These are phyloP conservation scores for Auriscalpium orientale DNA, from an alignment of 768 basidiomycete species.

Conservation along the genomic window DNA sequence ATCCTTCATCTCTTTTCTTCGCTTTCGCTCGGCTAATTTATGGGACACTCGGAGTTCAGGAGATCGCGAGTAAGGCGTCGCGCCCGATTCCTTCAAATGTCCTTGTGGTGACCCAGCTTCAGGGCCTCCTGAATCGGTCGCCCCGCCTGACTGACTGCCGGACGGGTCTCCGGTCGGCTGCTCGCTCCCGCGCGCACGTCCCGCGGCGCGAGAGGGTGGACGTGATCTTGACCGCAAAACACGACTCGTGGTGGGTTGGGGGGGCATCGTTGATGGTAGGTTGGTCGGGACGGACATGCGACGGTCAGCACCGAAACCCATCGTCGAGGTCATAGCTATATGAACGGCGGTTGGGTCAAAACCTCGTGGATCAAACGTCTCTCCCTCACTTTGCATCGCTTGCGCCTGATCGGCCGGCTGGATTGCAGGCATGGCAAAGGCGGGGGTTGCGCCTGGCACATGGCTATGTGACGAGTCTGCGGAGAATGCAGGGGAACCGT, in stretches of 20 bases:
- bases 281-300: slow-evolving; percentile 64
- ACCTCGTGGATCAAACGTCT: slow-evolving; percentile 25
- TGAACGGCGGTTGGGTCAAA: slow-evolving; percentile 37
- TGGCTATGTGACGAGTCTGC: slow-evolving; percentile 59
- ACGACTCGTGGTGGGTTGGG: slow-evolving; percentile 39
- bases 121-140: slow-evolving; percentile 10
- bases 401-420: slow-evolving; percentile 28
- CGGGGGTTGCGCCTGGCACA: slow-evolving; percentile 52
- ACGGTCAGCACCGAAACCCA: slow-evolving; percentile 55
- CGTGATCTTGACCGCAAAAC: slow-evolving; percentile 43
- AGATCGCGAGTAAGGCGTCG: slow-evolving; percentile 89
- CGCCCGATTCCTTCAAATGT: slow-evolving; percentile 20
- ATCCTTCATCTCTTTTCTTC: slow-evolving; percentile 99
- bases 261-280: slow-evolving; percentile 37
- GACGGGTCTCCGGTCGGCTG: slow-evolving; percentile 27
- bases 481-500: slow-evolving; percentile 50
- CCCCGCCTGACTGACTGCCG: slow-evolving; percentile 14
- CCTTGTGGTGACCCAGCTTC: slow-evolving; percentile 7
- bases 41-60: slow-evolving; percentile 94
- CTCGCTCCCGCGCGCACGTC: slow-evolving; percentile 31
- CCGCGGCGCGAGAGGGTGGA: slow-evolving; percentile 24
- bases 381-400: slow-evolving; percentile 21
- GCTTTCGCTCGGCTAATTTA: slow-evolving; percentile 93
- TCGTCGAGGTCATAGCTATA: slow-evolving; percentile 43
- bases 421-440: slow-evolving; percentile 66